Evolutionary conservation across 106 monocot species (phyloP).

Genomic region (Platanthera guangdongensis): DNA sequence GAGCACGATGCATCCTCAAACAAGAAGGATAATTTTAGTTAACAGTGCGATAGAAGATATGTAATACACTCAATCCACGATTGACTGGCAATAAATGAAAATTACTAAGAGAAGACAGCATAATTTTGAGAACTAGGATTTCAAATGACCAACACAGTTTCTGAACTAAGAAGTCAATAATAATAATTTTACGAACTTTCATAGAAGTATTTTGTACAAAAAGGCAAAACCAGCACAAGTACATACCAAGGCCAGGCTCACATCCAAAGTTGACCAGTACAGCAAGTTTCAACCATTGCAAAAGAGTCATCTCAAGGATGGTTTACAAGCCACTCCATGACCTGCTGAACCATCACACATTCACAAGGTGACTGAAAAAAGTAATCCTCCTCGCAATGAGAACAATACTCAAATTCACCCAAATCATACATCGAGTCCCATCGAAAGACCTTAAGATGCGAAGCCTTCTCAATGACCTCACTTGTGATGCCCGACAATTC

Average conservation of each 20-base stretch:
- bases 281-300: background rate
- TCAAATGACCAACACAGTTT: background rate
- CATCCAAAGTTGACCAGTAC: background rate
- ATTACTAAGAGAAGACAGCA: background rate
- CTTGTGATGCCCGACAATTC: slow-evolving; percentile 26
- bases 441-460: slow-evolving; percentile 44
- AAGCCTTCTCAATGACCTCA: slow-evolving; percentile 47
- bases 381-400: slow-evolving; percentile 20
- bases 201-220: background rate
- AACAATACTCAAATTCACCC: slow-evolving; percentile 37
- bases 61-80: background rate
- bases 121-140: background rate
- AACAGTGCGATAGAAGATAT: background rate
- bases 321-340: slow-evolving; percentile 25
- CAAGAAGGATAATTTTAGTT: background rate
- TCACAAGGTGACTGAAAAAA: slow-evolving; percentile 11
- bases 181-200: background rate
- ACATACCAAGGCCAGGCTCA: background rate
- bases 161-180: background rate
- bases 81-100: background rate
- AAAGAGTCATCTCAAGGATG: slow-evolving; percentile 11
- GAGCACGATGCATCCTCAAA: background rate
- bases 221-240: background rate
- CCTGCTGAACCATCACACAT: slow-evolving; percentile 15
- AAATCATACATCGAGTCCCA: slow-evolving; percentile 41